Conservation (phyloP, 2,329 filamentous ascomycete species). For the Diaporthe citri region DNA sequence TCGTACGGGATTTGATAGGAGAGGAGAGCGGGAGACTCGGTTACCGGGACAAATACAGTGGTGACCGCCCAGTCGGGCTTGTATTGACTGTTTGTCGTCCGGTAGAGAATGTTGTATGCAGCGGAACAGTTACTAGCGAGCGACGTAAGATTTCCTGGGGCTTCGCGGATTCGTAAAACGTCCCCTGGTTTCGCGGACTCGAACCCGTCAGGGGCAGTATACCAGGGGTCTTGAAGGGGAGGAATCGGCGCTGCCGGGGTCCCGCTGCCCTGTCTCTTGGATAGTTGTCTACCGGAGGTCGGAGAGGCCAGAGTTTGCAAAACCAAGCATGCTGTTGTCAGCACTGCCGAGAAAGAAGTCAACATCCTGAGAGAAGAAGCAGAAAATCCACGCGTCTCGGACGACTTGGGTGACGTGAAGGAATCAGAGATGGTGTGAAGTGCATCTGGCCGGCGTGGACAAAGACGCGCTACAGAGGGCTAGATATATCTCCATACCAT, state of each 20-base stretch:
- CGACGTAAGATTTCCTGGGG: slow-evolving; percentile 45
- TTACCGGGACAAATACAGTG: slow-evolving; percentile 50
- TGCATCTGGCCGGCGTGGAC: not conserved
- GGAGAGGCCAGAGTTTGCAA: not conserved
- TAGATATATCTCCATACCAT: not conserved
- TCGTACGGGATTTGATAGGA: slow-evolving; percentile 59
- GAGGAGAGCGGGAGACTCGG: slow-evolving; percentile 48
- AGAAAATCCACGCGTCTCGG: not conserved
- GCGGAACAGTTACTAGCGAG: slow-evolving; percentile 42
- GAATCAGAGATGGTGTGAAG: not conserved
- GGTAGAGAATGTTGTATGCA: slow-evolving; percentile 54
- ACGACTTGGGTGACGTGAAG: not conserved
- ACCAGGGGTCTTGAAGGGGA: slow-evolving; percentile 51
- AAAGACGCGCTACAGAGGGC: not conserved
- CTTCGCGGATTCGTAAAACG: slow-evolving; percentile 47
- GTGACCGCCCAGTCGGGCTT: slow-evolving; percentile 55
- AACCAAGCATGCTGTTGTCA: slow-evolving; percentile 18
- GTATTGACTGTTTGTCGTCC: slow-evolving; percentile 52
- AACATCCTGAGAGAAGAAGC: slow-evolving; percentile 7
- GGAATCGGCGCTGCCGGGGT: slow-evolving; percentile 40
- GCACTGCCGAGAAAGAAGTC: not conserved
- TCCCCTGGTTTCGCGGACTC: slow-evolving; percentile 46
- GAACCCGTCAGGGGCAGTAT: slow-evolving; percentile 48
- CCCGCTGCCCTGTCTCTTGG: not conserved
- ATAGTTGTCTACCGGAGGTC: too few species aligned